phyloP scores from a whole-genome alignment of 148 eudicot species.

The Rhododendron ovatum region DNA sequence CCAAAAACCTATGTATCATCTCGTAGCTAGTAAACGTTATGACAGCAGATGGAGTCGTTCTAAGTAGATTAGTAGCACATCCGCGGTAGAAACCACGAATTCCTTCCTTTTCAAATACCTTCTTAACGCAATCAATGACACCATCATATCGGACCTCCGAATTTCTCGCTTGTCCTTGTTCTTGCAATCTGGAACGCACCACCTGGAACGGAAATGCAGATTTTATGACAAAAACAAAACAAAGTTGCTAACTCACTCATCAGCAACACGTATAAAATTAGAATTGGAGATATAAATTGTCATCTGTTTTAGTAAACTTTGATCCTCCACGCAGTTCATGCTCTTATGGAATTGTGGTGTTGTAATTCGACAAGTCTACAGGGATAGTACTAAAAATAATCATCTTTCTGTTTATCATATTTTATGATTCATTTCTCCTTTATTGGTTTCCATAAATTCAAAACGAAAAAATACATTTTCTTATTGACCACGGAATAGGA shows the following conservation, averaged over 20 bases:
- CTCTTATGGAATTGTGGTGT: background rate
- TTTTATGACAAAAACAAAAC: background rate
- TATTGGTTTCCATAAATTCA: background rate
- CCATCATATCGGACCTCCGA: conserved; percentile 52
- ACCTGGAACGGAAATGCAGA: conserved; percentile 39
- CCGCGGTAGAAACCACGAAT: conserved; percentile 81
- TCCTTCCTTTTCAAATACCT: conserved; percentile 46
- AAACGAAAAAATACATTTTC: background rate
- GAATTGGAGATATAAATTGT: background rate
- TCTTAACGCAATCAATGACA: conserved; percentile 61
- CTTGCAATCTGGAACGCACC: conserved; percentile 85
- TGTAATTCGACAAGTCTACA: background rate
- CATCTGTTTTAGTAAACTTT: background rate
- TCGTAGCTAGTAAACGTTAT: conserved; percentile 92
- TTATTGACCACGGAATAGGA: background rate
- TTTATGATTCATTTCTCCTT: background rate
- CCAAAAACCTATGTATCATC: conserved; percentile 68
- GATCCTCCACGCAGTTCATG: background rate
- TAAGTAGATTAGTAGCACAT: conserved; percentile 81
- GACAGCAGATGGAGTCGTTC: conserved; percentile 87
- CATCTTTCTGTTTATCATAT: background rate
- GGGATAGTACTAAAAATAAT: background rate
- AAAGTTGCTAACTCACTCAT: background rate
- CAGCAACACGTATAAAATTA: background rate
- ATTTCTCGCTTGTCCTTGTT: conserved; percentile 71